phyloP scores from a whole-genome alignment of 768 basidiomycete genomes.

The Lactarius hengduanensis region DNA sequence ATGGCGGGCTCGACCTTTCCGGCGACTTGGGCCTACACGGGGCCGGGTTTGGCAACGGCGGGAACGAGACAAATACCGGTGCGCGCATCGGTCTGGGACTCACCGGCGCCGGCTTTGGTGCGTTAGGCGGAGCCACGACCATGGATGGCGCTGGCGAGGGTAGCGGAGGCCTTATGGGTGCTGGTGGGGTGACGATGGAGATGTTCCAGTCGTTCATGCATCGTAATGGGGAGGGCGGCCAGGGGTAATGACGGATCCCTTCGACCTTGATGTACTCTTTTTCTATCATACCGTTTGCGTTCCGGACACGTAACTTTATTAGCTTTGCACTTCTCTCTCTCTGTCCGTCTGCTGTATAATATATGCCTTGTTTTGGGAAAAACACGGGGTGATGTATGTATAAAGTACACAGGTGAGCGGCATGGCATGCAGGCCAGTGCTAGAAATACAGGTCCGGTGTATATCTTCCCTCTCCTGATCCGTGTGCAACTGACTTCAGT shows the following conservation, averaged over 20 bases:
- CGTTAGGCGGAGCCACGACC: neutral
- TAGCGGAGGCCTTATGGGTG: neutral
- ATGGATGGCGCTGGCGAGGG: neutral
- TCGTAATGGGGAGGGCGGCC: constrained; percentile 25
- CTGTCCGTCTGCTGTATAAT: neutral
- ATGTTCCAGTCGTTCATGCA: constrained; percentile 28
- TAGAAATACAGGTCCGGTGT: constrained; percentile 15
- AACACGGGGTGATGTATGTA: neutral
- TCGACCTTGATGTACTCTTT: neutral
- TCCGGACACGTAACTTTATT: no score
- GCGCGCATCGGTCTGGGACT: constrained; percentile 8
- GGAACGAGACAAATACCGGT: neutral
- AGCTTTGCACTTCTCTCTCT: neutral
- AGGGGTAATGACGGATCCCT: constrained; percentile 9
- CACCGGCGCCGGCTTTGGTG: constrained; percentile 1
- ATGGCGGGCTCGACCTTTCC: constrained; percentile 12
- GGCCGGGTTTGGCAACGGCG: constrained; percentile 4
- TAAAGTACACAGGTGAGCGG: neutral
- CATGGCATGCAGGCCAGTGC: neutral
- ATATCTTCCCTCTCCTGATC: neutral
- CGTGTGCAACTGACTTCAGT: constrained; percentile 21
- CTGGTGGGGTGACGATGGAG: constrained; percentile 18
- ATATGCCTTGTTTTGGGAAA: neutral
- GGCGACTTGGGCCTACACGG: neutral
- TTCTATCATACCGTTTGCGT: neutral